phyloP scores from a whole-genome alignment of 2,329 filamentous ascomycete species.

The Anthostomella pinea region DNA sequence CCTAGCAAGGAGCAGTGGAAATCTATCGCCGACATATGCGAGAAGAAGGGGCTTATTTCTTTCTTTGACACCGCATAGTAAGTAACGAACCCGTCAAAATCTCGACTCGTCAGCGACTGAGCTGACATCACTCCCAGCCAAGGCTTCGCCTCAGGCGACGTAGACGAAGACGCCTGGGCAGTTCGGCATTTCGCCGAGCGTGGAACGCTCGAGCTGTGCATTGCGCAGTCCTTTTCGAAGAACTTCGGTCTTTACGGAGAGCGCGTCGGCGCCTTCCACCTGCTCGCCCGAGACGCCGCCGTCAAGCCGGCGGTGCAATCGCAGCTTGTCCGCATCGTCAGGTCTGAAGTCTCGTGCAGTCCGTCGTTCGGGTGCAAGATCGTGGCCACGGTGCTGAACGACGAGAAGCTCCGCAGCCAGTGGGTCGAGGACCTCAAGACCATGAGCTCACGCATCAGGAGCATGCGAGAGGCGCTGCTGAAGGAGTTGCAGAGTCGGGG shows the following conservation, averaged over 20 bases:
- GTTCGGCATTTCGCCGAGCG: constrained; percentile 29
- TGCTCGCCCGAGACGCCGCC: constrained; percentile 8
- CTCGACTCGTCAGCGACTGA: not conserved
- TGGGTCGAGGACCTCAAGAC: constrained; percentile 34
- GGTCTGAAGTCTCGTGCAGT: constrained; percentile 29
- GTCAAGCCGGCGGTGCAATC: constrained; percentile 6
- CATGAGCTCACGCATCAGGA: constrained; percentile 33
- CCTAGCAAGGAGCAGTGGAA: constrained; percentile 34
- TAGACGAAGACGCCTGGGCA: constrained; percentile 34
- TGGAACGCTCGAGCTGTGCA: constrained; percentile 20
- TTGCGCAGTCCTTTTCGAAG: constrained; percentile 36
- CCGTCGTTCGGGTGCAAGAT: constrained; percentile 31
- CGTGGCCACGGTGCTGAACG: constrained; percentile 26
- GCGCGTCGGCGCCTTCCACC: constrained; percentile 29
- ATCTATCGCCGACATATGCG: constrained; percentile 29
- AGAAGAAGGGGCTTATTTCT: constrained; percentile 29
- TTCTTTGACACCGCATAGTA: constrained; percentile 38
- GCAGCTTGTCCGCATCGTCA: constrained; percentile 18
- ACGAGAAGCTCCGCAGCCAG: constrained; percentile 19
- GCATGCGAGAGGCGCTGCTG: constrained; percentile 28
- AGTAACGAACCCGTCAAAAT: not conserved
- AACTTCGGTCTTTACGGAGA: constrained; percentile 39
- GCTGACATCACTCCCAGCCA: constrained; percentile 20
- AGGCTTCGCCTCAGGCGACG: constrained; percentile 35
- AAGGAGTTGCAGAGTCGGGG: constrained; percentile 21